Conservation (phyloP, 1,284 basidiomycete genomes). For the Tilletia setariae region DNA sequence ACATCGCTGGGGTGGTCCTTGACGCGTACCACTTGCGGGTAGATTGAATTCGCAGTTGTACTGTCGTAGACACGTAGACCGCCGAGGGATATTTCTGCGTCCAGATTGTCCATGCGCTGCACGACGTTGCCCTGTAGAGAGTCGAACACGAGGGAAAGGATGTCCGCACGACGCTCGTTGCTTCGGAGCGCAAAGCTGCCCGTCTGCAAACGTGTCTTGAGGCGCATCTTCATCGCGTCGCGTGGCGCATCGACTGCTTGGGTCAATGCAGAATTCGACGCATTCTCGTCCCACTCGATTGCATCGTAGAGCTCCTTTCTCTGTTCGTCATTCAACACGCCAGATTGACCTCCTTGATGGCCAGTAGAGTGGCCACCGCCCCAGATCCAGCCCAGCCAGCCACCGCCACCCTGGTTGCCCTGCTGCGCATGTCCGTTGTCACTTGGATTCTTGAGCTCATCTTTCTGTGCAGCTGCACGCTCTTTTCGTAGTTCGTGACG, state of each 20-base stretch:
- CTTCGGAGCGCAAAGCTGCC: constrained; percentile 48
- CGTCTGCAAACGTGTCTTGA: constrained; percentile 61
- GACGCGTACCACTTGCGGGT: constrained; percentile 90
- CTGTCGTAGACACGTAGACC: constrained; percentile 89
- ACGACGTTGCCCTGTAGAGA: constrained; percentile 78
- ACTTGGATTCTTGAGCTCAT: constrained; percentile 45
- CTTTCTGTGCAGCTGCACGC: constrained; percentile 50
- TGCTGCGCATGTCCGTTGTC: constrained; percentile 57
- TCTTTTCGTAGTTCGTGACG: constrained; percentile 85
- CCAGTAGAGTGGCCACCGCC: constrained; percentile 25
- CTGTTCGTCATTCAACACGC: constrained; percentile 81
- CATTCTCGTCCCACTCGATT: constrained; percentile 75
- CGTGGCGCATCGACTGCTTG: constrained; percentile 61
- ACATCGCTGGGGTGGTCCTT: constrained; percentile 61
- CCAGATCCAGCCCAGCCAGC: constrained; percentile 53
- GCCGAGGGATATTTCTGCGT: constrained; percentile 78
- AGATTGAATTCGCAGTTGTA: constrained; percentile 74
- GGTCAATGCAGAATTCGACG: constrained; percentile 30
- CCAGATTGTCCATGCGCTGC: constrained; percentile 81
- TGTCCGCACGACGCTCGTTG: constrained; percentile 59
- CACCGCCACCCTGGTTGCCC: constrained; percentile 28
- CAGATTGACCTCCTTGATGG: constrained; percentile 20
- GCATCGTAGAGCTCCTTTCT: constrained; percentile 87
- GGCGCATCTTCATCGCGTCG: constrained; percentile 76
- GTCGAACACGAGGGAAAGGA: constrained; percentile 86